phyloP scores from a whole-genome alignment of 768 basidiomycete genomes.

The Trametes cubensis region DNA sequence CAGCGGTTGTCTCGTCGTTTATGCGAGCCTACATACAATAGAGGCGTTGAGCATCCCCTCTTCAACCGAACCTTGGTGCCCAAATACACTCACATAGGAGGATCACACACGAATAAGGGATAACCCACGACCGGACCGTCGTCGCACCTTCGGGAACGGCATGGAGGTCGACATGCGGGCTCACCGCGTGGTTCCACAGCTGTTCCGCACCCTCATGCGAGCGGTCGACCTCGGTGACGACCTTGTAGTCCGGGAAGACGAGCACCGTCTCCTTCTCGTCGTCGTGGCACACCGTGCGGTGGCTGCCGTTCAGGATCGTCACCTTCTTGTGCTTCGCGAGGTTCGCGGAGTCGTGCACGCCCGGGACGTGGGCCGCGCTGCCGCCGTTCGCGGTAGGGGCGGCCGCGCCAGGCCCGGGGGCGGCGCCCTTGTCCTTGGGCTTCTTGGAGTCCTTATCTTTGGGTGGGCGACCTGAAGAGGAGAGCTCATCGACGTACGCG shows the following conservation, averaged over 20 bases:
- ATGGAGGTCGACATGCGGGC: slow-evolving; percentile 56
- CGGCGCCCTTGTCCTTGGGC: slow-evolving; percentile 3
- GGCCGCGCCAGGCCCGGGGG: too few relatives aligned
- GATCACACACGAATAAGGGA: slow-evolving; percentile 91
- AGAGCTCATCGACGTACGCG: slow-evolving; percentile 44
- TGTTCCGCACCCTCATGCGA: slow-evolving; percentile 65
- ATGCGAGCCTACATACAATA: slow-evolving; percentile 74
- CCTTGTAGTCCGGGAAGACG: slow-evolving; percentile 90
- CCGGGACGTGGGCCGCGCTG: slow-evolving; percentile 38
- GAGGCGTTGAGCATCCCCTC: background rate
- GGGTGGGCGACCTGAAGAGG: slow-evolving; percentile 13
- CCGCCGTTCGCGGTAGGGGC: background rate
- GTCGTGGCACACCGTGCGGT: slow-evolving; percentile 69
- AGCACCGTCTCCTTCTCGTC: slow-evolving; percentile 74
- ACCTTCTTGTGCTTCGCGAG: slow-evolving; percentile 45
- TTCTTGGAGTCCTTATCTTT: slow-evolving; percentile 20
- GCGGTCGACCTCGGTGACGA: slow-evolving; percentile 72
- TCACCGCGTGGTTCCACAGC: slow-evolving; percentile 66
- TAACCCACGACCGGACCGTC: slow-evolving; percentile 66
- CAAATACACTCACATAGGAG: slow-evolving; percentile 71
- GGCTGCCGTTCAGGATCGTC: slow-evolving; percentile 84
- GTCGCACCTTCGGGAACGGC: slow-evolving; percentile 48
- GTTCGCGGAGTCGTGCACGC: slow-evolving; percentile 61
- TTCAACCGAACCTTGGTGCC: background rate
- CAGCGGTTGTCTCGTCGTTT: slow-evolving; percentile 93